Base-by-base conservation (phyloP, 768 basidiomycete species). In the Boletus tomentosulus region DNA sequence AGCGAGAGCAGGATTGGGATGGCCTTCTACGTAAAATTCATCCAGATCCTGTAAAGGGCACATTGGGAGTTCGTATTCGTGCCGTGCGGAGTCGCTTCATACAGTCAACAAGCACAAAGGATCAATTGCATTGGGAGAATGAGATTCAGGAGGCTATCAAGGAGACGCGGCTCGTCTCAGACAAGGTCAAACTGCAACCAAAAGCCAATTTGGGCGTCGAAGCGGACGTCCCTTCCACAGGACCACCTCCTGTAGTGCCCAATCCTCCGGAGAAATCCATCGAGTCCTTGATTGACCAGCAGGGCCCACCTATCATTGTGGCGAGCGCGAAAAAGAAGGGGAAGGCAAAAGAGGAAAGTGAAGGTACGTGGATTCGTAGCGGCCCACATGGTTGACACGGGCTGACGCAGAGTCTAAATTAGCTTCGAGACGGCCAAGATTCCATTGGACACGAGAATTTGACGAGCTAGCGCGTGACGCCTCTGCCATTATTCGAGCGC, bases 391-490 rank as follows among this genome's bases (percentile, higher is more conserved):
- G 6, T 37, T 46, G 22, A 37, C 46, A 44, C 24, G 22, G 27
- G 25, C 48, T 57, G 49, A 65, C 24, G 30, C 15, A 24, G 38
- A 46, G 27, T 31, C 46, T 3, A 48, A 55, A 57, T 51, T 33
- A 61, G 62, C 46, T 24, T 62, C 47, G n/a, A 60, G 86, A 49
- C 78, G 89, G 16, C 80, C 84, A 46, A 78, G 86, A 51, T 92
- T 92, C 65, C 82, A 83, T 46, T 98, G 92, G 93, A 90, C 81
- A 51, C 71, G 79, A 38, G 90, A 95, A 47, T 92, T 86, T 52
- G 93, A 98, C 52, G 96, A 98, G 56, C 79, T 94, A 37, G 86
- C 87, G 25, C 82, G 87, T 50, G 96, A 98, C 64, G 86, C 87
- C 0, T 85, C 84, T 44, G 87, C 83, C 11, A 85, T 98, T 58